These are phyloP conservation scores for Rhizophagus prolifer DNA, from an alignment of 192 early-diverging fungal genomes.

Conservation along the genomic window DNA sequence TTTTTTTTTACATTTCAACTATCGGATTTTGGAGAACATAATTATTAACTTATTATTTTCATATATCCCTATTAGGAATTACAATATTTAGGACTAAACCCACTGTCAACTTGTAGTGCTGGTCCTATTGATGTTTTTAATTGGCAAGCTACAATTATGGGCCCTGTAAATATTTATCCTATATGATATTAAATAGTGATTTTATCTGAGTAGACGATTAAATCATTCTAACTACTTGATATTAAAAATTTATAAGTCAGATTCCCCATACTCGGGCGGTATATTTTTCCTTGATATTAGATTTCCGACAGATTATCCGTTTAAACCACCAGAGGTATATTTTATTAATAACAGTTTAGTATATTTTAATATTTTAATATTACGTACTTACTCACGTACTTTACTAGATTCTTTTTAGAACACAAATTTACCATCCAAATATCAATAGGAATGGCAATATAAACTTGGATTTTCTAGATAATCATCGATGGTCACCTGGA, in stretches of 20 bases:
- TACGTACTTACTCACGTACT: neutral
- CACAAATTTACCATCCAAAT: constrained; percentile 97
- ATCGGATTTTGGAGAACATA: too few species aligned
- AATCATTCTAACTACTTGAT: too few species aligned
- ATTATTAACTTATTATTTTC: neutral
- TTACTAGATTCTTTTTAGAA: constrained; percentile 84
- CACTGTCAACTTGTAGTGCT: constrained; percentile 96
- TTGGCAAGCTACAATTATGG: constrained; percentile 99
- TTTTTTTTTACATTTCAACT: too few species aligned
- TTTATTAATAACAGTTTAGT: neutral
- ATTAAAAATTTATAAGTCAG: constrained; percentile 52
- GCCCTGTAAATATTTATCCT: constrained; percentile 64
- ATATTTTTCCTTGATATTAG: constrained; percentile 97
- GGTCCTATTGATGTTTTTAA: constrained; percentile 91
- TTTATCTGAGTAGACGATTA: too few species aligned
- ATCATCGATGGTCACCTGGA: constrained; percentile 97
- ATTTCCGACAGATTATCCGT: constrained; percentile 97
- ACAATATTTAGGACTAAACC: constrained; percentile 92
- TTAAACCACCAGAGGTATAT: constrained; percentile 92
- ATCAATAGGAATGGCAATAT: constrained; percentile 88
- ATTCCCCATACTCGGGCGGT: constrained; percentile 90
- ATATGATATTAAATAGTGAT: too few species aligned
- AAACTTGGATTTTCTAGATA: constrained; percentile 86
- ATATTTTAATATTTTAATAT: neutral
- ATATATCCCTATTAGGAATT: constrained; percentile 63